Conservation (phyloP, 495 filamentous ascomycete species). For the Penicillium argentinense region DNA sequence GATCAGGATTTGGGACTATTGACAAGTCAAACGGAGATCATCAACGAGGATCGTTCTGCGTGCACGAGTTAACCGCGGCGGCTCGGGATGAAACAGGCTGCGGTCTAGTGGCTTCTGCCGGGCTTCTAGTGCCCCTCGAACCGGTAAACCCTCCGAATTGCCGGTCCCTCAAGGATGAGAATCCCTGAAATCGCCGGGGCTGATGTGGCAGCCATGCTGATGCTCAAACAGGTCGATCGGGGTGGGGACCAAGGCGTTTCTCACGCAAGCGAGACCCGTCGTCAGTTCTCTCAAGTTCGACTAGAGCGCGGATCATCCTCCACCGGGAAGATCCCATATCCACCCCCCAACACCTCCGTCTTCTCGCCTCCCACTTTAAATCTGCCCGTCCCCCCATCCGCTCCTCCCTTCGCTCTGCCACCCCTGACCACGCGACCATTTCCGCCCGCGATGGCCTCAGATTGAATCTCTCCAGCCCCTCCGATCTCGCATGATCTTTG, state of each 20-base stretch:
- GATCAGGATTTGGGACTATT: no score
- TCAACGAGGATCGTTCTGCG: no score
- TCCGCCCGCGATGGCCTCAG: neutral
- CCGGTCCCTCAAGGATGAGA: neutral
- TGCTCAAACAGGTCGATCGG: neutral
- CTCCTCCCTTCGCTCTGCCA: neutral
- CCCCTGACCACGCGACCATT: neutral
- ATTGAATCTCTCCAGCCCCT: neutral
- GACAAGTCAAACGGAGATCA: no score
- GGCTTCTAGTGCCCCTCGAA: neutral
- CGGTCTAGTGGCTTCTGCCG: neutral
- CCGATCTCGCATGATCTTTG: neutral
- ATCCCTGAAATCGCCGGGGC: neutral
- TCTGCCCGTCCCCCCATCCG: neutral
- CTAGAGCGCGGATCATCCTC: constrained; percentile 27
- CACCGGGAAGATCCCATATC: constrained; percentile 23
- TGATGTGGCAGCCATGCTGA: neutral
- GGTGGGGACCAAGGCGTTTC: neutral
- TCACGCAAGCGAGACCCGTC: neutral
- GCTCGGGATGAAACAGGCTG: no score
- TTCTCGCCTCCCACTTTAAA: constrained; percentile 5
- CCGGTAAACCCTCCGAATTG: neutral
- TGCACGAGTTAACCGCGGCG: no score
- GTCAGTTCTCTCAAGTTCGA: neutral
- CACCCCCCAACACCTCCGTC: constrained; percentile 10